Evolutionary conservation across 2,329 filamentous ascomycete genomes (phyloP).

Genomic region (Epichloe sylvatica): DNA sequence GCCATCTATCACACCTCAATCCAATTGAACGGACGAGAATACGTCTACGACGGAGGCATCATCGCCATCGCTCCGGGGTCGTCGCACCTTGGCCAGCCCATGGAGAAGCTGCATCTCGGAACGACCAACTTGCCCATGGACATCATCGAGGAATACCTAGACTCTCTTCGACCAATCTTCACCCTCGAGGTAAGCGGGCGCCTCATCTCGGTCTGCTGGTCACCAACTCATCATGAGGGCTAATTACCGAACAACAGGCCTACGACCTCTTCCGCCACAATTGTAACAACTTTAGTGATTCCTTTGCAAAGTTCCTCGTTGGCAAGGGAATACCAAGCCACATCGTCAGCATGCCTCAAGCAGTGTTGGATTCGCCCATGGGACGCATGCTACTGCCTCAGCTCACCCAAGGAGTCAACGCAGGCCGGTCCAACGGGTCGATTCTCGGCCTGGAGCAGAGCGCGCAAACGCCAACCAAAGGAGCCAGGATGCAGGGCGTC

Average conservation of each 20-base stretch:
- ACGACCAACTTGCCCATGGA: constrained; percentile 66
- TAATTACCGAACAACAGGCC: constrained; percentile 39
- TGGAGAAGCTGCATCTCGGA: constrained; percentile 64
- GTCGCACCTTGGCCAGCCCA: constrained; percentile 74
- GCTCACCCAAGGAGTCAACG: constrained; percentile 36
- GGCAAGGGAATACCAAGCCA: constrained; percentile 79
- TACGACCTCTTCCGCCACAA: constrained; percentile 88
- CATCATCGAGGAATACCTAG: constrained; percentile 73
- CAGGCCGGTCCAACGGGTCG: constrained; percentile 35
- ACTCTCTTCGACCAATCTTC: constrained; percentile 70
- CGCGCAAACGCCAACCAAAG: constrained; percentile 11
- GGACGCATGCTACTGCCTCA: constrained; percentile 78
- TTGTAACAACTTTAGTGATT: constrained; percentile 95
- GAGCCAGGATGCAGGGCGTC: constrained; percentile 27
- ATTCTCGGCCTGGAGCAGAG: constrained; percentile 38
- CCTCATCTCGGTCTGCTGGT: background rate
- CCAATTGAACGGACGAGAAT: constrained; percentile 72
- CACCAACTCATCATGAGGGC: background rate
- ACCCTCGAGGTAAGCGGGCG: constrained; percentile 49
- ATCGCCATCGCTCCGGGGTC: constrained; percentile 66
- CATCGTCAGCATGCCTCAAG: constrained; percentile 72
- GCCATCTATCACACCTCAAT: constrained; percentile 93
- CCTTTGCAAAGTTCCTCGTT: constrained; percentile 77
- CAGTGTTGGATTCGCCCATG: constrained; percentile 73
- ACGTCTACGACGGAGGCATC: constrained; percentile 79